Percentiles rank a stretch among this genome's conserved stretches.
Conservation (phyloP, 2,329 filamentous ascomycete species). For the Periconia sp. region DNA sequence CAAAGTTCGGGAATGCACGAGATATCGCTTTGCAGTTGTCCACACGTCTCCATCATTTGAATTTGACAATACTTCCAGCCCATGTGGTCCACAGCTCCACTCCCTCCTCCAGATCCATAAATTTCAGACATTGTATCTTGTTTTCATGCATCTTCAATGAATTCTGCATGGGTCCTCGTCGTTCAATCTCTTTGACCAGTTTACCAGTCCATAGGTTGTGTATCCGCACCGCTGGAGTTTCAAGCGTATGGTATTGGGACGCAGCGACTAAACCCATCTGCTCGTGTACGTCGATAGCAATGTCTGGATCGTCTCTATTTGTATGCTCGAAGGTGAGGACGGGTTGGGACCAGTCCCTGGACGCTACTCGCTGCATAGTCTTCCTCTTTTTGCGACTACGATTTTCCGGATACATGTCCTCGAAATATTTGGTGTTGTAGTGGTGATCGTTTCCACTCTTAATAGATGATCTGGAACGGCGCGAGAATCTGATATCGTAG, state of each 20-base stretch:
- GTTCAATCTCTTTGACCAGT: slow-evolving; percentile 23
- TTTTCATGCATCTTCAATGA: not conserved
- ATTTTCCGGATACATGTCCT: slow-evolving; percentile 8
- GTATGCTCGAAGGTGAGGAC: slow-evolving; percentile 29
- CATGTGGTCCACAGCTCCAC: slow-evolving; percentile 28
- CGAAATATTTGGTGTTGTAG: slow-evolving; percentile 13
- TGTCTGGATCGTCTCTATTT: slow-evolving; percentile 25
- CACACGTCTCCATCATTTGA: not conserved
- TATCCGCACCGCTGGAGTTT: slow-evolving; percentile 20
- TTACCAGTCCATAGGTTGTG: slow-evolving; percentile 38
- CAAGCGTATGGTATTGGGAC: slow-evolving; percentile 22
- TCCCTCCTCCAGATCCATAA: slow-evolving; percentile 25
- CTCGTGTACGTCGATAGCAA: slow-evolving; percentile 32
- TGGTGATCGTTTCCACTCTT: no score
- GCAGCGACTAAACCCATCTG: slow-evolving; percentile 38
- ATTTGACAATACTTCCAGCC: slow-evolving; percentile 17
- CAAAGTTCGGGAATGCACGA: no score
- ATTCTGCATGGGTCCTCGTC: not conserved
- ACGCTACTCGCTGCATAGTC: slow-evolving; percentile 10
- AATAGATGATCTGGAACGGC: slow-evolving; percentile 11
- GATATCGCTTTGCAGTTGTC: not conserved
- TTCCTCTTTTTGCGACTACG: slow-evolving; percentile 15
- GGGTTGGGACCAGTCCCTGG: slow-evolving; percentile 24
- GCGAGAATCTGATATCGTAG: slow-evolving; percentile 33
- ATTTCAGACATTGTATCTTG: slow-evolving; percentile 29